Evolutionary conservation across 345 rosid species (phyloP).

Genomic region (Lepidium sativum): DNA sequence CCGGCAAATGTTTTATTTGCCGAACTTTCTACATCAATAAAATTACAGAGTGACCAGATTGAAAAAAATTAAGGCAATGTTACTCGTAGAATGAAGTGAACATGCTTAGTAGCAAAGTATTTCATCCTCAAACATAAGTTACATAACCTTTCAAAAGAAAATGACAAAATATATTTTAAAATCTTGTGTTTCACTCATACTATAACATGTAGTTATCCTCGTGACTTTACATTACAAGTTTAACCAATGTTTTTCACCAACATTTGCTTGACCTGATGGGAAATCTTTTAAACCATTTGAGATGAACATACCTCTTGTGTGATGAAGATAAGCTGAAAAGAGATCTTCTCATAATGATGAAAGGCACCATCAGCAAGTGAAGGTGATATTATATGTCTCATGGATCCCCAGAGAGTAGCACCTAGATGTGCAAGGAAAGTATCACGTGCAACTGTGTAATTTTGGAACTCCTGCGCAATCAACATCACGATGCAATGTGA

Average conservation of each 20-base stretch:
- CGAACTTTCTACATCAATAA: conserved; percentile 58
- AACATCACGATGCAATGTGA: conserved; percentile 11
- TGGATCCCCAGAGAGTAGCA: conserved; percentile 87
- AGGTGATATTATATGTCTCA: conserved; percentile 90
- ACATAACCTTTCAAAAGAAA: conserved; percentile 3
- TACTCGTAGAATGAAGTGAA: not conserved
- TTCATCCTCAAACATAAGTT: conserved; percentile 5
- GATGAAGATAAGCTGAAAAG: conserved; percentile 86
- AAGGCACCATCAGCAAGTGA: conserved; percentile 95
- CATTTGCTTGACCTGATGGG: conserved; percentile 4
- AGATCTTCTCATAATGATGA: conserved; percentile 90
- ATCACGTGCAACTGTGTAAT: conserved; percentile 96
- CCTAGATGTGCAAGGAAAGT: conserved; percentile 94
- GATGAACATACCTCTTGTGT: conserved; percentile 72
- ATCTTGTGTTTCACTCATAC: not conserved
- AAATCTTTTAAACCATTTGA: conserved; percentile 4
- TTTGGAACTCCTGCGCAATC: conserved; percentile 63
- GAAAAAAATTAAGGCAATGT: not conserved
- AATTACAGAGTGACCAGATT: conserved; percentile 3
- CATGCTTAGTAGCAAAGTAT: not conserved
- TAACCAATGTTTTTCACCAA: not conserved
- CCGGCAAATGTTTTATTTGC: conserved; percentile 58
- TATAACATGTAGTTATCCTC: conserved; percentile 1
- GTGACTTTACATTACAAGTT: not conserved
- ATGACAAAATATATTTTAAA: too few species aligned